phyloP scores from a whole-genome alignment of 768 basidiomycete species.

The Ephemerocybe angulata region DNA sequence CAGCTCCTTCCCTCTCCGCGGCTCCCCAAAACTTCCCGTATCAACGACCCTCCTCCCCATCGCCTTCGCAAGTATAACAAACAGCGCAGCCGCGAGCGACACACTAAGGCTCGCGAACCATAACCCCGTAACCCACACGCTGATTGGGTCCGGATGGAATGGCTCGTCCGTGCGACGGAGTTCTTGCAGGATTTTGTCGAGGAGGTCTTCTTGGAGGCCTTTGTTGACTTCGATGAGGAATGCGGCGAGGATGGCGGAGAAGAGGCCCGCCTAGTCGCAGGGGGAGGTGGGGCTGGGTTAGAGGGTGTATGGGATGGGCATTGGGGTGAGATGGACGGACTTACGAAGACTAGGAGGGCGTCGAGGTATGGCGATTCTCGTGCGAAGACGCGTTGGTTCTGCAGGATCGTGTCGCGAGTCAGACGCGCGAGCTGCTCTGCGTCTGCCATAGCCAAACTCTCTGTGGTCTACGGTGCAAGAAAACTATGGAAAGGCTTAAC shows the following conservation, averaged over 20 bases:
- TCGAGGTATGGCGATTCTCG: conserved; percentile 14
- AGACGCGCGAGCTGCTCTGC: no score
- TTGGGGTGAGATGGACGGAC: conserved; percentile 1
- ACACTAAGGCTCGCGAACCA: conserved; percentile 4
- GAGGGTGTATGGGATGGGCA: background rate
- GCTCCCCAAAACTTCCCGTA: no score
- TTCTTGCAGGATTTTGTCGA: conserved; percentile 23
- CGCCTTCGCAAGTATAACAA: conserved; percentile 4
- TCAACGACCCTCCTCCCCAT: conserved; percentile 2
- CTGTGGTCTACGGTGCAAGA: background rate
- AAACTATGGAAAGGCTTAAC: no score
- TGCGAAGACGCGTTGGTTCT: background rate
- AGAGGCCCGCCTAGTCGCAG: conserved; percentile 43
- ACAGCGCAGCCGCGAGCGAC: background rate
- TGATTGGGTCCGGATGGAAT: background rate
- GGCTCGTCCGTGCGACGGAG: conserved; percentile 11
- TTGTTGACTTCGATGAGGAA: conserved; percentile 37
- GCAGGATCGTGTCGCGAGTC: no score
- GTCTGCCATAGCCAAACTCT: background rate
- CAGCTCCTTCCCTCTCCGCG: conserved; percentile 1
- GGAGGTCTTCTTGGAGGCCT: conserved; percentile 27
- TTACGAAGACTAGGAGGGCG: conserved; percentile 31
- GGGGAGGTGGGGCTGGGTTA: no score
- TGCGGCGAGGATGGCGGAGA: conserved; percentile 35
- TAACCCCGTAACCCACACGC: background rate